phyloP scores from a whole-genome alignment of 2,329 filamentous ascomycete genomes.

The Chaetomium globosum region DNA sequence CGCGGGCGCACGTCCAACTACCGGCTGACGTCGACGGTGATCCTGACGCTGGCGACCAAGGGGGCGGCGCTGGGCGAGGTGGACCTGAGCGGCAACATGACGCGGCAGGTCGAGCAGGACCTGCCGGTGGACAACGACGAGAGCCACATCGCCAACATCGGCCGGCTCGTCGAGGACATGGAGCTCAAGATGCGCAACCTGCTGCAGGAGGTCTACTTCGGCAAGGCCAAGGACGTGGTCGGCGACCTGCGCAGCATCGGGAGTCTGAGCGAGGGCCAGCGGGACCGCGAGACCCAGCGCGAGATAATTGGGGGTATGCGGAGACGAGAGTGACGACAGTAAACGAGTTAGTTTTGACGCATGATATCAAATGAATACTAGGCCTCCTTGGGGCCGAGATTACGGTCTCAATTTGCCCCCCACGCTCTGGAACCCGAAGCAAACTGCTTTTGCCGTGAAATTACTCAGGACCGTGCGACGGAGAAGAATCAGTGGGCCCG shows the following conservation, averaged over 20 bases:
- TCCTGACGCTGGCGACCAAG: slow-evolving; percentile 77
- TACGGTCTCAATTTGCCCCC: too few species aligned
- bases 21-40: slow-evolving; percentile 96
- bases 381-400: not conserved
- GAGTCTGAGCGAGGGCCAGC: slow-evolving; percentile 79
- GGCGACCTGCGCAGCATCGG: slow-evolving; percentile 88
- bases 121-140: slow-evolving; percentile 86
- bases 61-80: slow-evolving; percentile 72
- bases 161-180: slow-evolving; percentile 96
- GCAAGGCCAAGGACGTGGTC: slow-evolving; percentile 98
- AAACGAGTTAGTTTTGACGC: not conserved
- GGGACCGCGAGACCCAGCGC: slow-evolving; percentile 80
- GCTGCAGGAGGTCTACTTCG: slow-evolving; percentile 98
- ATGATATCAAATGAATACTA: slow-evolving; percentile 15
- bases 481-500: slow-evolving; percentile 3
- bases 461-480: not conserved
- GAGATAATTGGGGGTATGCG: slow-evolving; percentile 77
- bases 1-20: slow-evolving; percentile 91
- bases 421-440: too few species aligned
- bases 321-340: slow-evolving; percentile 42
- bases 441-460: not conserved
- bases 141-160: slow-evolving; percentile 94
- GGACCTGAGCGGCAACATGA: slow-evolving; percentile 97
- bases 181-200: slow-evolving; percentile 99
- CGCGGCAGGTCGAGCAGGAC: slow-evolving; percentile 90